Evolutionary conservation across 306 rosid species (phyloP).

Genomic region (Albizia julibrissin): DNA sequence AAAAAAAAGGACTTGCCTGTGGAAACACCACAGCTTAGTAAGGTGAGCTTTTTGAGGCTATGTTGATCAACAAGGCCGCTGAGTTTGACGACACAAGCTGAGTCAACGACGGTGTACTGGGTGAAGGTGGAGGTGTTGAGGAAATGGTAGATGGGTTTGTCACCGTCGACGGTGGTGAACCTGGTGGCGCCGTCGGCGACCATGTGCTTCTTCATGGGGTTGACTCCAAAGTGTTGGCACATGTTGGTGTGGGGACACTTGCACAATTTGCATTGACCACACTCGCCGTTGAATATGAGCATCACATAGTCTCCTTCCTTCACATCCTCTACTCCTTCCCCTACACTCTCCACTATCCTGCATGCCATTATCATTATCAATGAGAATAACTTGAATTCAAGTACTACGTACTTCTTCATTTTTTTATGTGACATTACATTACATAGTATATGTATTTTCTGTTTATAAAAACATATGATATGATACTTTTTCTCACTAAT

Average conservation of each 20-base stretch:
- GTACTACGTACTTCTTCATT: no score
- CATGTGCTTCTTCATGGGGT: slow-evolving; percentile 62
- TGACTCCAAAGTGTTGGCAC: slow-evolving; percentile 65
- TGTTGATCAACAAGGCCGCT: not conserved
- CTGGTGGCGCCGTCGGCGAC: slow-evolving; percentile 53
- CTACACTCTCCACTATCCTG: slow-evolving; percentile 86
- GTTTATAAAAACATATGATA: no score
- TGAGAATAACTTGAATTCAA: no score
- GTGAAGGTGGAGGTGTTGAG: slow-evolving; percentile 84
- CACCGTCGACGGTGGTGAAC: slow-evolving; percentile 46
- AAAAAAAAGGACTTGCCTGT: slow-evolving; percentile 44
- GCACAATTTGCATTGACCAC: slow-evolving; percentile 64
- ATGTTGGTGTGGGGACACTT: slow-evolving; percentile 47
- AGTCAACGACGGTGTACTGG: slow-evolving; percentile 74
- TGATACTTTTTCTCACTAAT: no score
- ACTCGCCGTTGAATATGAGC: slow-evolving; percentile 77
- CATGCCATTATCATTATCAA: not conserved
- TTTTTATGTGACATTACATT: no score
- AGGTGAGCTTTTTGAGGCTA: slow-evolving; percentile 54
- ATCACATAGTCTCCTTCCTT: slow-evolving; percentile 66
- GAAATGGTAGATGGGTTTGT: slow-evolving; percentile 64
- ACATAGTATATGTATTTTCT: no score
- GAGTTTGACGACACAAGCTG: slow-evolving; percentile 59
- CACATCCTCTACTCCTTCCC: slow-evolving; percentile 70
- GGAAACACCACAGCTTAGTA: slow-evolving; percentile 85